Percentiles rank a stretch among this genome's conserved stretches.
Conservation (phyloP, 257 asterid species). For the Solanum habrochaites region DNA sequence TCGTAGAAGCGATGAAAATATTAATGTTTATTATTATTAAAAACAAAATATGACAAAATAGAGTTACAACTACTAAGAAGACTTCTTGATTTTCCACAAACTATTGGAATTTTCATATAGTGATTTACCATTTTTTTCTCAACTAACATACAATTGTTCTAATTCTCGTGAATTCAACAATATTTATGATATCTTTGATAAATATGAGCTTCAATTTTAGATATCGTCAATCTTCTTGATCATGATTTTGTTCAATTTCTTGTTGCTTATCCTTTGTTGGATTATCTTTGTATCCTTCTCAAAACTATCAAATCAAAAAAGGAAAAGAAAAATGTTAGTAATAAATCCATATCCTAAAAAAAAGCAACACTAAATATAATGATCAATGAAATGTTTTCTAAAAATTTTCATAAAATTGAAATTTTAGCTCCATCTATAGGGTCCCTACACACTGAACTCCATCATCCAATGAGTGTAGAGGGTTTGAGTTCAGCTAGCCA, state of each 20-base stretch:
- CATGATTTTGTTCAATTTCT: constrained; percentile 30
- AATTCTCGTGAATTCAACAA: not conserved
- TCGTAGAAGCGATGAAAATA: not conserved
- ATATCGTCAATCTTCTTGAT: not conserved
- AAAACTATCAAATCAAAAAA: constrained; percentile 18
- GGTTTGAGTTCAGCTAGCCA: too few relatives aligned
- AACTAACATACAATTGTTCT: too few relatives aligned
- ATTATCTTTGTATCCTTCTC: constrained; percentile 31
- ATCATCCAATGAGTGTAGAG: too few relatives aligned
- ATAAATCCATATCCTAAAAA: not conserved
- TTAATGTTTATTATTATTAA: not conserved
- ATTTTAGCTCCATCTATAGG: too few relatives aligned
- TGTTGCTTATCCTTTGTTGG: constrained; percentile 64
- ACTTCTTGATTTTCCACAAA: not conserved
- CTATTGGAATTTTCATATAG: not conserved
- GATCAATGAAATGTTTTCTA: not conserved
- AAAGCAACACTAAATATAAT: not conserved
- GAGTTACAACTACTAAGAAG: not conserved
- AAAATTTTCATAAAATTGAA: too few relatives aligned
- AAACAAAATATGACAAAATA: not conserved
- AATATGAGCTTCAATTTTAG: too few relatives aligned
- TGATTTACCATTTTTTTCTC: not conserved
- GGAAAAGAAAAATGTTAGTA: not conserved
- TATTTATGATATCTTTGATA: too few relatives aligned
- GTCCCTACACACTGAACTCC: too few relatives aligned